Evolutionary conservation across 805 yeast species (phyloP), one percentile per base, ranked within the genome.

Genomic region (Blastobotrys attinorum): DNA sequence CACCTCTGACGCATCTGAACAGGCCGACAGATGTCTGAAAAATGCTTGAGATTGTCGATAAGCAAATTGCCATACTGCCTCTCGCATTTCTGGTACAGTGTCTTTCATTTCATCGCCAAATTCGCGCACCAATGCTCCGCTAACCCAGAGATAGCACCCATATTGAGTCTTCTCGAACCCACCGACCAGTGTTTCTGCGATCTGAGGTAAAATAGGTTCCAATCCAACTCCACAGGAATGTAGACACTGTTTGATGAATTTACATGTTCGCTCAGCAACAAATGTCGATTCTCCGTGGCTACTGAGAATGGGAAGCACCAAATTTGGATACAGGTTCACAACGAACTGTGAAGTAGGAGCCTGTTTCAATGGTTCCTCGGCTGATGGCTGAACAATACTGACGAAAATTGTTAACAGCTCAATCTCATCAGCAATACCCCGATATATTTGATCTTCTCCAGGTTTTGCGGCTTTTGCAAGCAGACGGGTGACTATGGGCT

Each of bases 91-190:
- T 6, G 60, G 71, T 22, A 63, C 65, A 46, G 67, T 73, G 37
- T 72, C 77, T 51, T 72, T 70, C 23, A 80, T 77, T 15, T 44
- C 50, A 17, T 43, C 54, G 8, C 47, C 44, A 61, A 72, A 89
- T 47, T 85, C 90, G 45, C 84, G 76, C 42, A 88, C 66, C 7
- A 83, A 71, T 13, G 60, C 55, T 6, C 96, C 97, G 2, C 95
- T 81, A 11, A 85, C 90, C 92, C 95, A 89, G 44, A 89, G 65
- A 58, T 82, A 88, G 59, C 95, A 85, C 3, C 96, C 97, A 55
- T 67, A 76, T 29, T 78, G 75, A 17, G 82, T 81, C 22, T 65
- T 64, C 37, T 77, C 71, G 64, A 87, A 89, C 1, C 94, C 92
- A 31, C 71, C 70, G 17, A 76, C 81, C 44, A 88, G 70, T 39